phyloP scores from a whole-genome alignment of 1,139 yeast species.

The Diutina ranongensis region DNA sequence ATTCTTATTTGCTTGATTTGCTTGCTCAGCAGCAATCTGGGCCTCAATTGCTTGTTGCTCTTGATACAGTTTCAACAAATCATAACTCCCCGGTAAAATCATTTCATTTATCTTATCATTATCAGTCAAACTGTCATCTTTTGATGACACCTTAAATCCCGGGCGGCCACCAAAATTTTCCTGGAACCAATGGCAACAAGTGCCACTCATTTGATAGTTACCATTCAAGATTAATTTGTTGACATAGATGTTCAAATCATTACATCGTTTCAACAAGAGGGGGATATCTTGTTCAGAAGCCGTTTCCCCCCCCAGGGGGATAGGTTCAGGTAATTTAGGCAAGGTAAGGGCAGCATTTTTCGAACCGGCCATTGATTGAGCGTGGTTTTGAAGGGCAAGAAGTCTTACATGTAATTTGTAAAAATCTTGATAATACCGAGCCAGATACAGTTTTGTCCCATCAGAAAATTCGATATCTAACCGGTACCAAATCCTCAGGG shows the following conservation, averaged over 20 bases:
- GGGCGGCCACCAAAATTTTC: constrained; percentile 10
- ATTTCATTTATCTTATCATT: constrained; percentile 11
- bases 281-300: constrained; percentile 10
- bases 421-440: constrained; percentile 33
- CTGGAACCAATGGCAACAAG: constrained; percentile 25
- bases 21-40: constrained; percentile 7
- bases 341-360: constrained; percentile 14
- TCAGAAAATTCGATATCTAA: constrained; percentile 26
- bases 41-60: constrained; percentile 8
- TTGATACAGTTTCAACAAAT: constrained; percentile 9
- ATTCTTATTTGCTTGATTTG: too few relatives aligned
- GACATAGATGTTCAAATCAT: constrained; percentile 25
- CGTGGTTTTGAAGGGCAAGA: constrained; percentile 8
- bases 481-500: constrained; percentile 32
- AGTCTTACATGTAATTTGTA: constrained; percentile 26
- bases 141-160: constrained; percentile 9
- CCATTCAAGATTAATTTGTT: constrained; percentile 18
- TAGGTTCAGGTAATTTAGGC: constrained; percentile 35
- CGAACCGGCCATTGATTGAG: background rate
- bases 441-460: constrained; percentile 19
- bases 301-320: constrained; percentile 14
- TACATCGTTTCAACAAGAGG: constrained; percentile 17
- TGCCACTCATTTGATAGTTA: constrained; percentile 17
- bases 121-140: constrained; percentile 8
- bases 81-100: constrained; percentile 11